Base-by-base conservation (phyloP, 306 rosid genomes). In the Hippophae tibetana region DNA sequence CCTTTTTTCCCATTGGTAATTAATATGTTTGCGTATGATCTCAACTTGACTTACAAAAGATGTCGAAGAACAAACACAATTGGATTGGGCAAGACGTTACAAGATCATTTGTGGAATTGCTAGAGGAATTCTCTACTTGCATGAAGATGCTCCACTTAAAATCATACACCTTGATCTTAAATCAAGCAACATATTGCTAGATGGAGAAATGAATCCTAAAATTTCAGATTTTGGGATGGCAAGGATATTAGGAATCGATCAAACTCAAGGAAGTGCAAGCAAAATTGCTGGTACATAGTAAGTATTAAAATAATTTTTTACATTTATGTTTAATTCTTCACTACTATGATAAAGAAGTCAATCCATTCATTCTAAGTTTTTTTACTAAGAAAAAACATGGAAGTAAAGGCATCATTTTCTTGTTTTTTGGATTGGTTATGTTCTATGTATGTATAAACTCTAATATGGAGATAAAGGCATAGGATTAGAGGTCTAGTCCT, bases 61-160 rank as follows among this genome's bases (percentile, higher is more conserved):
- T 13, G 12, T 7, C 13, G 43, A 42, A 42, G 43, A n/a, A 25
- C 62, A 13, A 25, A 11, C 6, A 6, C 26, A 41, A 41, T 40
- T 58, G n/a, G 49, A 58, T 58, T 58, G 62, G 62, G 4, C 23
- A 11, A 58, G 9, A 11, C 43, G 62, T 10, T 58, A 40, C 38
- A 43, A 58, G 5, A 42, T 58, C 2, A 58, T 58, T n/a, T 11
- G 23, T 9, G 62, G 62, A 13, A 43, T 58, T 42, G 62, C 62
- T 58, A 47, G 62, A 42, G 62, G 62, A 58, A 7, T 58, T 42
- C 49, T 58, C 3, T 58, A 58, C 43, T 44, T 58, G 5, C 62
- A 58, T 4, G 62, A 41, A 18, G 52, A 48, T 48, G 12, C 52
- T 48, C 52, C 18, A 6, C 52, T 48, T 5, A 48, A 48, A 48